Conservation (phyloP, 2,329 filamentous ascomycete species). For the Rhynchosporium secalis region DNA sequence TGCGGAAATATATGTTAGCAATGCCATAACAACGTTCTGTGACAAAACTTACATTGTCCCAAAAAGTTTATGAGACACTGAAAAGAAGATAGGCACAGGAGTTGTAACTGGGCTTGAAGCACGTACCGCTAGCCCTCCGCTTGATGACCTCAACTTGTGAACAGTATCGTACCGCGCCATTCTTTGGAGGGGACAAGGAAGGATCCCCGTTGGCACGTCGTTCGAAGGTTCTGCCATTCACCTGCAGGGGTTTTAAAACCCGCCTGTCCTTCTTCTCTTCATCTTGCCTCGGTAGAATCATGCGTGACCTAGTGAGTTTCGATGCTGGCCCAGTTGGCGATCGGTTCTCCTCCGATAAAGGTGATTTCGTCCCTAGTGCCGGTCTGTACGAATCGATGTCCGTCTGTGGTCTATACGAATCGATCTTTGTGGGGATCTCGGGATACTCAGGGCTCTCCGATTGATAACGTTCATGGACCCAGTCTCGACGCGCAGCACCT, state of each 20-base stretch:
- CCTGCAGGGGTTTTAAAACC: background rate
- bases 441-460: background rate
- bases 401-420: background rate
- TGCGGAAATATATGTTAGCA: too few species aligned
- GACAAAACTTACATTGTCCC: too few species aligned
- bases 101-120: too few species aligned
- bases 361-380: background rate
- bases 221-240: background rate
- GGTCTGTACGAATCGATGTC: background rate
- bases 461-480: conserved; percentile 12
- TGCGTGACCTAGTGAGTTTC: too few species aligned
- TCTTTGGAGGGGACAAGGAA: background rate
- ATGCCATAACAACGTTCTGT: too few species aligned
- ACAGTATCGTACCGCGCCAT: background rate
- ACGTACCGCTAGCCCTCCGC: background rate
- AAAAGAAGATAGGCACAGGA: too few species aligned
- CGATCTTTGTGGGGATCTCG: background rate
- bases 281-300: background rate
- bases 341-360: background rate
- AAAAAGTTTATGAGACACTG: too few species aligned
- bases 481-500: background rate
- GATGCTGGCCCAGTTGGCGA: background rate
- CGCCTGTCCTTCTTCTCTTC: background rate
- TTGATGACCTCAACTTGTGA: background rate
- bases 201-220: background rate